Evolutionary conservation across 2,329 filamentous ascomycete species (phyloP), one percentile per base, ranked within the genome.

Genomic region (Thielaviopsis euricoi): DNA sequence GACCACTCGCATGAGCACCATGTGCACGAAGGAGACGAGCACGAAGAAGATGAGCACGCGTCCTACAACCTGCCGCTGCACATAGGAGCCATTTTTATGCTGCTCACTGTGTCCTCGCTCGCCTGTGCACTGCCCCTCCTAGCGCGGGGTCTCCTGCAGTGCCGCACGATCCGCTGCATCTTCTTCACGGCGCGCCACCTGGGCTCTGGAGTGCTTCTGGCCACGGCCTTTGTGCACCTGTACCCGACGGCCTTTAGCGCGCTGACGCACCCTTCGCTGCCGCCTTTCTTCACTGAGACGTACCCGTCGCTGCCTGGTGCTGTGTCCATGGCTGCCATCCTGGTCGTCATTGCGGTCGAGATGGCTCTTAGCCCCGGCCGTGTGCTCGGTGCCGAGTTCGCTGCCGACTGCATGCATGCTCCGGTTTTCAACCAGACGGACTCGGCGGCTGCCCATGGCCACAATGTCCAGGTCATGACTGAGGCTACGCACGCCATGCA

Each of bases 221-320:
- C 87, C 25, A 91, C 87, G 1, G 86, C 87, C 56, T 91, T 93
- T 65, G 86, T 90, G 29, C 86, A 90, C 71, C 73, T 85, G 33
- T 76, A 85, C 9, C 82, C 80, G 51, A 85, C 79, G 2, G 82
- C 83, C 5, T 86, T 86, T 62, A 66, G 73, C 56, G 81, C 80
- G 7, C 73, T 85, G 12, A 81, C 75, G 48, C 74, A 85, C 63
- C 81, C 80, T 12, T 86, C 83, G 65, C 78, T 95, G 1, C 83
- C 85, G 13, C 72, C 75, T 57, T 86, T 89, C 66, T 94, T 88
- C 81, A 89, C 80, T 65, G 65, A 82, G 50, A 78, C 80, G 26
- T 95, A 91, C 70, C 79, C 77, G 56, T 85, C 87, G 22, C 86
- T 93, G 72, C 82, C 88, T 0, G 88, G 89, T 3, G 78, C 89